Conservation (phyloP, 108 stramenopile genomes). For the Seminavis robusta region DNA sequence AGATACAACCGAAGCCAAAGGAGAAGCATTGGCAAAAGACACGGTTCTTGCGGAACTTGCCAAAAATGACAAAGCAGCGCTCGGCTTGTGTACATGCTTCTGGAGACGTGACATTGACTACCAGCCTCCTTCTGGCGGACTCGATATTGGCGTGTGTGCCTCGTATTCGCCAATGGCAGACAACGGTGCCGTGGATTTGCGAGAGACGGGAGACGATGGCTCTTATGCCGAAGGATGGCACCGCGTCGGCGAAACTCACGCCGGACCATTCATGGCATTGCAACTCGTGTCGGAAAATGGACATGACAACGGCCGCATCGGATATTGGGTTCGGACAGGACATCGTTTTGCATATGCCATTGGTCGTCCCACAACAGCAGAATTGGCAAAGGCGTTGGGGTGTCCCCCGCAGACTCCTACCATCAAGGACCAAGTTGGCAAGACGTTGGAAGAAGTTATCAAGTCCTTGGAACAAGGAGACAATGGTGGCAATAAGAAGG, state of each 20-base stretch:
- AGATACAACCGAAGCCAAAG: constrained; percentile 20
- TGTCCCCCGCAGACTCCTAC: not conserved
- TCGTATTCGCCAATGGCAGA: not conserved
- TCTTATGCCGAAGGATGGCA: constrained; percentile 54
- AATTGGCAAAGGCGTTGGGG: not conserved
- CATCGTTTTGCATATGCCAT: constrained; percentile 45
- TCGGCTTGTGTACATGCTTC: constrained; percentile 38
- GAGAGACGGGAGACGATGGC: constrained; percentile 44
- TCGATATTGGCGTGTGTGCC: constrained; percentile 47
- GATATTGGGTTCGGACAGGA: constrained; percentile 48
- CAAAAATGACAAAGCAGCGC: not conserved
- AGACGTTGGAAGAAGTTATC: constrained; percentile 10
- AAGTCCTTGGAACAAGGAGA: not conserved
- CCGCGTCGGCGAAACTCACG: constrained; percentile 20
- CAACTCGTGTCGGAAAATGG: constrained; percentile 27
- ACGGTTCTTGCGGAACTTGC: constrained; percentile 2
- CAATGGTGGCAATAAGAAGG: not conserved
- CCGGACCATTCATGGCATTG: constrained; percentile 33
- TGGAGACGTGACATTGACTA: constrained; percentile 42
- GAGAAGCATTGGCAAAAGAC: constrained; percentile 25
- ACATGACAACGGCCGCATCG: constrained; percentile 4
- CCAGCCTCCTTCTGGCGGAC: constrained; percentile 37
- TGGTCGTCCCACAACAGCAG: constrained; percentile 18
- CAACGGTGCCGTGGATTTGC: constrained; percentile 30
- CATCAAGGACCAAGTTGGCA: constrained; percentile 5